Evolutionary conservation across 2,329 filamentous ascomycete species (phyloP).

Genomic region (Penicillium sp.): DNA sequence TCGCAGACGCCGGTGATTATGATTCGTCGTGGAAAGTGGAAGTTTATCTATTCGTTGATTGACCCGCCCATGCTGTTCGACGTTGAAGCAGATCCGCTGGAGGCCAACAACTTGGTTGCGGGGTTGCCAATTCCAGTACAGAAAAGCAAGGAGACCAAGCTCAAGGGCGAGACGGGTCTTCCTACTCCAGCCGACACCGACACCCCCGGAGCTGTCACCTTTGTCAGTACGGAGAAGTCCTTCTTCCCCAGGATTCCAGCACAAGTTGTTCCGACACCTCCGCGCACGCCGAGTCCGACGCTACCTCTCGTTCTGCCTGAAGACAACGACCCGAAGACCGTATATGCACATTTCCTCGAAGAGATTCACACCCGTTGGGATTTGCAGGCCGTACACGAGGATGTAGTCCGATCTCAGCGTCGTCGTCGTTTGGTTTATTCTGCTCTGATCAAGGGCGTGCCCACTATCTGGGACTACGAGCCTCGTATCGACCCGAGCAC

Average conservation of each 20-base stretch:
- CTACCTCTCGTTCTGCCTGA: conserved; percentile 31
- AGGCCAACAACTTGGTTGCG: conserved; percentile 65
- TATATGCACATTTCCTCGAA: conserved; percentile 64
- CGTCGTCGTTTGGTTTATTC: conserved; percentile 74
- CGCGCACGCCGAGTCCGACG: conserved; percentile 36
- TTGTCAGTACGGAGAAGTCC: conserved; percentile 15
- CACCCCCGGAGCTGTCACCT: conserved; percentile 14
- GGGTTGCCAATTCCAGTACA: conserved; percentile 26
- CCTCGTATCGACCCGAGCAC: conserved; percentile 49
- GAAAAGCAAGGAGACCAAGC: conserved; percentile 35
- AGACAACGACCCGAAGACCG: conserved; percentile 32
- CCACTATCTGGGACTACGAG: conserved; percentile 82
- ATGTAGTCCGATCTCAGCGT: conserved; percentile 74
- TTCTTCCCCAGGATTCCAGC: conserved; percentile 16
- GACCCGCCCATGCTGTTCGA: conserved; percentile 85
- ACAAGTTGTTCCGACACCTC: conserved; percentile 26
- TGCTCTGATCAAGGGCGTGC: conserved; percentile 70
- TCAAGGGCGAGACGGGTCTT: conserved; percentile 14
- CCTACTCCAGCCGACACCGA: conserved; percentile 23
- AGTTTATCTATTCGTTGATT: conserved; percentile 80
- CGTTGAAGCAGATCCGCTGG: conserved; percentile 67
- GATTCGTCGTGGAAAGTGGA: conserved; percentile 86
- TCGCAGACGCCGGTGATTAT: conserved; percentile 87
- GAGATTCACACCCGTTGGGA: conserved; percentile 78
- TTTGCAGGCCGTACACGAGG: conserved; percentile 68